Evolutionary conservation across 2,329 filamentous ascomycete genomes (phyloP), one percentile per base, ranked within the genome.

Genomic region (Anisogramma anomala): DNA sequence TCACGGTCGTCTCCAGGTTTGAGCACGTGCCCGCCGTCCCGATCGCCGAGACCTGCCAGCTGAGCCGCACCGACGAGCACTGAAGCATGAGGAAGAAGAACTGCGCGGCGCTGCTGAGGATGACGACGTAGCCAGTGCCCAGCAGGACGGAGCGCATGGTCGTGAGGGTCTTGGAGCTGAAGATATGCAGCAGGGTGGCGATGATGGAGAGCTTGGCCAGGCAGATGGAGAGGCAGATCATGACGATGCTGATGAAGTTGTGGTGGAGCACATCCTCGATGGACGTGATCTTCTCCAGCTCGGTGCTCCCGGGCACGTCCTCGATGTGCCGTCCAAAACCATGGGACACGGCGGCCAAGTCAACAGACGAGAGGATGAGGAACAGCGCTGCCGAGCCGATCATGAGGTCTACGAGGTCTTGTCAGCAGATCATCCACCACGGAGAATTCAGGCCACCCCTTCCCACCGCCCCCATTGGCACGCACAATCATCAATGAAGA

Each of bases 131-230:
- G 10, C 49, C 58, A 9, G 49, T 60, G 47, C 20, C 57, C 47
- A 43, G 58, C 26, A 60, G 40, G 18, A 56, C 43, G 22, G 51
- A 47, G 39, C 57, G 55, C 39, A 41, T 35, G 5, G 32, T 11
- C 3, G 27, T 30, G 5, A 30, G 14, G 13, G 27, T 30, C n/a
- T n/a, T 30, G 27, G 27, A n/a, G 9, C 55, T 58, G 42, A 57
- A 55, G 36, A 58, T 55, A 38, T 54, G 52, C 15, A 55, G 34
- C 38, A 53, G 56, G 14, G 53, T 54, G 36, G 48, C 49, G 25
- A 57, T 36, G 39, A 58, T 54, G 18, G 53, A 55, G 11, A 56
- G 36, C 32, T 58, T 57, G 33, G 54, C 55, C 6, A 54, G 49
- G 27, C 49, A 48, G 6, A 50, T 52, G 36, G 50, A 50, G 8